phyloP scores from a whole-genome alignment of 805 yeast species.

The Candida wancherniae region DNA sequence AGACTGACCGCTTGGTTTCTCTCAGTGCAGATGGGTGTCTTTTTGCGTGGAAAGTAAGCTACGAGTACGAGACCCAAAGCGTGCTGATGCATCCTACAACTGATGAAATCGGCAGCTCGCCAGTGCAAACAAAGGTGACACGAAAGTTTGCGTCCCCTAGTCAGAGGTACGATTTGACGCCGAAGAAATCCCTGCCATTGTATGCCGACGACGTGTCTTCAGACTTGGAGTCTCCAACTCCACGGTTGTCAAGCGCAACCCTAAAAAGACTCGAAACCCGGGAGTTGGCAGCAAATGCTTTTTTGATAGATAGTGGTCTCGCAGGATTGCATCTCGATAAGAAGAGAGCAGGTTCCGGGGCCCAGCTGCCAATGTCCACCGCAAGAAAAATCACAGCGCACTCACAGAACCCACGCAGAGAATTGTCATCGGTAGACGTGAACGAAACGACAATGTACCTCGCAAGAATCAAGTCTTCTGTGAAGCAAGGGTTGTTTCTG shows the following conservation, averaged over 20 bases:
- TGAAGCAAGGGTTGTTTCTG: conserved; percentile 7
- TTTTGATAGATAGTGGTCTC: neutral
- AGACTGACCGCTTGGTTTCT: conserved; percentile 30
- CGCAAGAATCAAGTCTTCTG: conserved; percentile 12
- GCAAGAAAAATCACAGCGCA: conserved; percentile 11
- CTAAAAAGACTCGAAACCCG: conserved; percentile 31
- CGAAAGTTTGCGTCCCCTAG: conserved; percentile 27
- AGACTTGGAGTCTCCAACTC: conserved; percentile 17
- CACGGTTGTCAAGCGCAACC: conserved; percentile 28
- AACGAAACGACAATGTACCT: conserved; percentile 14
- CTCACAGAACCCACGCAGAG: conserved; percentile 13
- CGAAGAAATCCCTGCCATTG: conserved; percentile 7
- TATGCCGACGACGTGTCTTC: conserved; percentile 3
- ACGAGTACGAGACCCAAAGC: neutral
- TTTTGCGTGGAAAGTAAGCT: conserved; percentile 40
- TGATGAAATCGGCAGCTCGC: conserved; percentile 9
- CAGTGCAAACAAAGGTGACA: conserved; percentile 26
- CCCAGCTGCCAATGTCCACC: too few species aligned
- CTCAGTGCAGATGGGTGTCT: conserved; percentile 53
- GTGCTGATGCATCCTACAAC: neutral
- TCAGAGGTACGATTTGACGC: conserved; percentile 5
- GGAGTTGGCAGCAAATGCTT: conserved; percentile 4
- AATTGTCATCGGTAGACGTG: conserved; percentile 5
- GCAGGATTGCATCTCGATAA: neutral
- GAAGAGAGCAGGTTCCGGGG: conserved; percentile 5